Percentiles rank a stretch among this genome's conserved stretches.
phyloP scores from a whole-genome alignment of 306 rosid species.

The Acacia confusa region DNA sequence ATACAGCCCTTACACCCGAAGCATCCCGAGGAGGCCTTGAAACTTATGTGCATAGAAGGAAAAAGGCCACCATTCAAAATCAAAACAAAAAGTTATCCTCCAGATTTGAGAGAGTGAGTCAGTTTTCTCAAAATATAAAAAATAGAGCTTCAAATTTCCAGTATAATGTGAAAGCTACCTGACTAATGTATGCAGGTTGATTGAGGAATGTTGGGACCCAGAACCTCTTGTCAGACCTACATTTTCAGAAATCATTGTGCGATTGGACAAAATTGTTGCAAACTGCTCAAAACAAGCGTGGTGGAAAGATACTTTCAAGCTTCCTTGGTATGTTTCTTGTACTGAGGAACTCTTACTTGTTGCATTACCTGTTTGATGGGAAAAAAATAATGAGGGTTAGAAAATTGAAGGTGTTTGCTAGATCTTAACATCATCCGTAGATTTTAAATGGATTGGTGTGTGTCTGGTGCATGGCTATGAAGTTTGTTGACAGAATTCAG shows the following conservation, averaged over 20 bases:
- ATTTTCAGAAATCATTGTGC: constrained; percentile 73
- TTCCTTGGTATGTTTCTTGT: constrained; percentile 79
- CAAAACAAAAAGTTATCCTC: constrained; percentile 86
- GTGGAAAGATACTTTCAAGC: constrained; percentile 98
- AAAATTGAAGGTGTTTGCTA: background rate
- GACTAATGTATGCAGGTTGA: constrained; percentile 61
- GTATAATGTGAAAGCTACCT: constrained; percentile 29
- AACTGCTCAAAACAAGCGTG: constrained; percentile 93
- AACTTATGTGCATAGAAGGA: constrained; percentile 72
- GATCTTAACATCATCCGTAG: background rate
- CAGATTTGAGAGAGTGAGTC: constrained; percentile 86
- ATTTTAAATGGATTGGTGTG: background rate
- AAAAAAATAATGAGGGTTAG: background rate
- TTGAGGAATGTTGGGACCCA: constrained; percentile 96
- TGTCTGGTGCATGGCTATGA: background rate
- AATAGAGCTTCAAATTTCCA: constrained; percentile 14
- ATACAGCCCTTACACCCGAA: constrained; percentile 65
- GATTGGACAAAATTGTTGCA: constrained; percentile 81
- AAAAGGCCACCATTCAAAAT: constrained; percentile 75
- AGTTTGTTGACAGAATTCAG: background rate
- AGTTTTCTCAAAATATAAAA: constrained; percentile 19
- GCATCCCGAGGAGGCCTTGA: constrained; percentile 67
- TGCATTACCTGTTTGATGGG: background rate
- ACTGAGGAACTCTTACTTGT: background rate
- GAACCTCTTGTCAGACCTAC: constrained; percentile 83